Base-by-base conservation (phyloP, 2,329 filamentous ascomycete genomes). In the Didymella exigua region DNA sequence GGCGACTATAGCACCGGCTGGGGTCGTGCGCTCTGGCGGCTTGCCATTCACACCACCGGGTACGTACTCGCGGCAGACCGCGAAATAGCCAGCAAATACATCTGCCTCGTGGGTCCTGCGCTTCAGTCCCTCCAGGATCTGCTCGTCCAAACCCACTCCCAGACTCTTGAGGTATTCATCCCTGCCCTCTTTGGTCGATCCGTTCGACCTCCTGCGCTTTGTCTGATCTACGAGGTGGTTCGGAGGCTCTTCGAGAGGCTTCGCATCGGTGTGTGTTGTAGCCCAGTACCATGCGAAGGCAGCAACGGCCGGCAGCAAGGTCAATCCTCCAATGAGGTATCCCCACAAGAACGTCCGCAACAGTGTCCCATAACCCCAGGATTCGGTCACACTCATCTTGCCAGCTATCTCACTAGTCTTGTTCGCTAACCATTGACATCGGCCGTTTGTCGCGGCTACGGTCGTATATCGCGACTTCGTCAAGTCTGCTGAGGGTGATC, bases 41-140 rank as follows among this genome's bases (percentile, higher is more conserved):
- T 93, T 96, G 56, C 91, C 91, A 79, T 96, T 96, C 74, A 96
- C 88, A 36, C 92, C 93, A 71, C 92, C 91, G 36, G 93, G 91
- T 0, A 91, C 90, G 76, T 95, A 97, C 78, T 96, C 92, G 71
- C 93, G 86, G 72, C 90, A 96, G 14, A 97, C 91, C n/a, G 92
- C 91, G 75, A 97, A 97, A 77, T 96, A 97, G 16, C 92, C 93
- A 8, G 92, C 90, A 2, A 91, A 90, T 34, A 92, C 89, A 70
- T 96, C 91, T 29, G 86, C 81, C 54, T 91, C 88, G 60, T 86
- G 82, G 18, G 81, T 55, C 41, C 58, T 59, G 14, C 54, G 57
- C 47, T 68, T 68, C 23, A 68, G 46, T 36, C 65, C 62, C 38
- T 66, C 63, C 43, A 68, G 45, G 36, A 66, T 67, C 18, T 64